Evolutionary conservation across 495 filamentous ascomycete genomes (phyloP), one percentile per base, ranked within the genome.

Genomic region (Tuber aestivum): DNA sequence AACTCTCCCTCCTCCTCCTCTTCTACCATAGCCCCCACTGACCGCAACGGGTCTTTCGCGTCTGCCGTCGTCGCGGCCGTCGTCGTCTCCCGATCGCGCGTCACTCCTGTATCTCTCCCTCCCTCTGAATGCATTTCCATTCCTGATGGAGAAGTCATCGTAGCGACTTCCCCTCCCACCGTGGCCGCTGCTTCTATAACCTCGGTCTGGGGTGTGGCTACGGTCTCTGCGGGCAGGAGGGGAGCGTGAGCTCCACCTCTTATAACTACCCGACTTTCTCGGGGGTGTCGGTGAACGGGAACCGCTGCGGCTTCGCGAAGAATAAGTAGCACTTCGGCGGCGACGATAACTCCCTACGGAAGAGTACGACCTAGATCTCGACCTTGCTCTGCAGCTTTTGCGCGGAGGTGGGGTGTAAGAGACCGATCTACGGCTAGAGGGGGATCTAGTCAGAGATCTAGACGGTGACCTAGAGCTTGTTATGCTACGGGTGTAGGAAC

Each of bases 241-340:
- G 61, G 78, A 72, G 35, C 76, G 50, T 61, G 38, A 73, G 32
- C 72, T 68, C 23, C 42, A 44, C 73, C 69, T 56, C 56, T 72
- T 70, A 27, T 27, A 38, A 44, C 72, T 77, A 10, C 48, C 35
- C 16, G 56, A 44, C 12, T 71, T 71, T 75, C 73, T 74, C 2
- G 69, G 78, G 10, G 79, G 71, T 23, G 72, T 38, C 3, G 70
- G 74, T 72, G n/a, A 74, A 32, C 50, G 70, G 32, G 61, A 70
- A 61, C 56, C 72, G 21, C 71, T 74, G 32, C 41, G 71, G 44
- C 77, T 79, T n/a, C 70, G 78, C 16, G 70, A 70, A 12, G 41
- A 37, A 41, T 77, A 79, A n/a, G 76, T 75, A 72, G 75, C 70
- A 18, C 77, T 79, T 41, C 73, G 78, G 61, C 72, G 72, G 41